Evolutionary conservation across 192 early-diverging fungal genomes (phyloP), one percentile per base, ranked within the genome.

Genomic region (Phlyctochytrium bullatum): DNA sequence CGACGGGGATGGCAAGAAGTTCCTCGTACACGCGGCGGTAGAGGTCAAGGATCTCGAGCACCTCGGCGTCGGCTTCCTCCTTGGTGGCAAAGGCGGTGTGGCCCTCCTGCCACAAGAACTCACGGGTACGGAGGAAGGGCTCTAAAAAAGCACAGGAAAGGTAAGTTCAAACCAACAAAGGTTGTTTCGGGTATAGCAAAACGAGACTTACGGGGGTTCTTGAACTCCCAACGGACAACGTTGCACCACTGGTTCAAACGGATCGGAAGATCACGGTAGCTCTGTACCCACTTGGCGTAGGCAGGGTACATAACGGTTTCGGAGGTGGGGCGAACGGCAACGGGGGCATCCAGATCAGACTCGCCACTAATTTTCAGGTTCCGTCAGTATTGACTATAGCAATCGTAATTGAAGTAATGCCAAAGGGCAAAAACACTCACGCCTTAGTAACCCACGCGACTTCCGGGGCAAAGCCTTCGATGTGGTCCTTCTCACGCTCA

Each of bases 51-150:
- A 99, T 95, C 63, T 95, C 83, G 40, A 76, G 78, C 20, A 97
- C 95, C 78, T 99, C 97, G 2, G 40, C 60, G 73, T 88, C 91
- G 36, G 95, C 91, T 57, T 89, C 93, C 33, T 92, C 86, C 80
- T 93, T 88, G 64, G 90, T 95, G 56, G 93, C 85, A 68, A 95
- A 91, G 24, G 95, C 97, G 62, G 94, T 97, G 78, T 99, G 97
- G 54, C 97, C 97, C 79, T 99, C 97, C 77, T 99, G 97, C 97
- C 97, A 99, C 72, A 99, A 82, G 85, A 99, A 99, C 84, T 99
- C 97, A 64, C 97, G 91, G 23, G 97, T 98, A 56, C 97, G 86
- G 68, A 99, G 75, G 88, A 99, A 99, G 56, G 97, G 96, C 82
- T 97, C 85, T 88, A 36, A 31, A 34, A 58, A 31, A 12, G 32